A percentile compares a stretch with the other conserved stretches of the same genome.
These are phyloP conservation scores for Boletus pseudo-olivaceus DNA, from an alignment of 768 basidiomycete genomes.

Conservation along the genomic window DNA sequence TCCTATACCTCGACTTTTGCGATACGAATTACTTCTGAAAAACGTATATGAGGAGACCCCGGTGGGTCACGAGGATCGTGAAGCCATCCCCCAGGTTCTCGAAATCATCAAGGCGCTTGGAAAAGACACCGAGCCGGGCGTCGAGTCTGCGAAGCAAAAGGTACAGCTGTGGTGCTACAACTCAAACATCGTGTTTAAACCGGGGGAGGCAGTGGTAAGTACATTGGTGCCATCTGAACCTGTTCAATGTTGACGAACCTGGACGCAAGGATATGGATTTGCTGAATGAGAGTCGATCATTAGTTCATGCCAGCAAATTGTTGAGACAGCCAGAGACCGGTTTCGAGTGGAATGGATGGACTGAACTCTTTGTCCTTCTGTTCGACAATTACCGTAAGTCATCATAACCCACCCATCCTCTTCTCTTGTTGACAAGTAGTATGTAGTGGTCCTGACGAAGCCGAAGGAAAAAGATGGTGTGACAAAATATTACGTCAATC, in stretches of 20 bases:
- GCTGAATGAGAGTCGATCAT: slow-evolving; percentile 72
- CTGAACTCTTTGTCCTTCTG: slow-evolving; percentile 82
- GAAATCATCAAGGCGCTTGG: slow-evolving; percentile 84
- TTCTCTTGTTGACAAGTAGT: slow-evolving; percentile 9
- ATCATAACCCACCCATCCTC: too few species aligned
- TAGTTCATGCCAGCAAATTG: slow-evolving; percentile 81
- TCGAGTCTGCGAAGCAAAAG: slow-evolving; percentile 80
- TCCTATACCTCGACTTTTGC: slow-evolving; percentile 84
- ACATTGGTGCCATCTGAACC: not conserved
- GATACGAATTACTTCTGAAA: slow-evolving; percentile 84
- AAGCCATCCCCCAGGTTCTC: slow-evolving; percentile 79
- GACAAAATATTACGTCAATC: slow-evolving; percentile 75
- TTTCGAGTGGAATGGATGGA: slow-evolving; percentile 87
- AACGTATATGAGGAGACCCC: slow-evolving; percentile 75
- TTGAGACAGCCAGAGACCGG: slow-evolving; percentile 86
- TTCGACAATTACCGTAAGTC: slow-evolving; percentile 92
- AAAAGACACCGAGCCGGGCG: slow-evolving; percentile 85
- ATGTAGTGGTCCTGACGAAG: slow-evolving; percentile 84
- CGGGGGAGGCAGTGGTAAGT: slow-evolving; percentile 64
- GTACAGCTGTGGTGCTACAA: slow-evolving; percentile 89
- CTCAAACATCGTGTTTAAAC: slow-evolving; percentile 74
- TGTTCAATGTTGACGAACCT: not conserved
- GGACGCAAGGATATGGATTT: slow-evolving; percentile 80
- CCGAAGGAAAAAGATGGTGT: slow-evolving; percentile 72
- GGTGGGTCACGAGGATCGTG: slow-evolving; percentile 71